Evolutionary conservation across 805 yeast genomes (phyloP).

Genomic region (Candida ortonii): DNA sequence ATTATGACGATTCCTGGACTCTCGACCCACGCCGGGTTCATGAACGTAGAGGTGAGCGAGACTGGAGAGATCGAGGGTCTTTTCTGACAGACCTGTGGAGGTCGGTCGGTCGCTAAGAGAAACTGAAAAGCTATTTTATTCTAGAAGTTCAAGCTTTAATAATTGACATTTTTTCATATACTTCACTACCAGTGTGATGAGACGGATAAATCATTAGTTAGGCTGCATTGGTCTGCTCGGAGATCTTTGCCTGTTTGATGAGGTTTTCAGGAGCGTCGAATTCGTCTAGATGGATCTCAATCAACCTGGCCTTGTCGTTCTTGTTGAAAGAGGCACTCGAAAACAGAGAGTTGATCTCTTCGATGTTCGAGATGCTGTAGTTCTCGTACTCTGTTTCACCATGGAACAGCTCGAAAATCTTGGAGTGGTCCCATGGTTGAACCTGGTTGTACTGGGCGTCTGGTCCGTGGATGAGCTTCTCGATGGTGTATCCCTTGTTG

Average conservation of each 20-base stretch:
- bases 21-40: conserved; percentile 81
- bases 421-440: conserved; percentile 66
- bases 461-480: conserved; percentile 69
- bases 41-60: conserved; percentile 80
- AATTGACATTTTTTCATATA: no score
- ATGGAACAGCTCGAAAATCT: conserved; percentile 56
- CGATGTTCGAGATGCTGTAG: conserved; percentile 50
- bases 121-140: no score
- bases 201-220: conserved; percentile 1
- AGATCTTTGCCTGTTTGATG: conserved; percentile 62
- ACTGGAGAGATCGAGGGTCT: conserved; percentile 82
- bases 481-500: conserved; percentile 74
- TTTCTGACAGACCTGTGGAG: conserved; percentile 50
- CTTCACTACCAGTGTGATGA: neutral
- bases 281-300: conserved; percentile 65
- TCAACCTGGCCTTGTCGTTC: conserved; percentile 58
- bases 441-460: conserved; percentile 62
- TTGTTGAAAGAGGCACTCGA: conserved; percentile 45
- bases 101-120: neutral
- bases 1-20: conserved; percentile 85
- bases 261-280: conserved; percentile 70
- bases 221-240: conserved; percentile 33
- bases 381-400: conserved; percentile 54
- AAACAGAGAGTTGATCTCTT: conserved; percentile 55
- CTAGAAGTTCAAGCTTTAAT: no score